Base-by-base conservation (phyloP, 2,329 filamentous ascomycete genomes). In the Bipolaris cookei region DNA sequence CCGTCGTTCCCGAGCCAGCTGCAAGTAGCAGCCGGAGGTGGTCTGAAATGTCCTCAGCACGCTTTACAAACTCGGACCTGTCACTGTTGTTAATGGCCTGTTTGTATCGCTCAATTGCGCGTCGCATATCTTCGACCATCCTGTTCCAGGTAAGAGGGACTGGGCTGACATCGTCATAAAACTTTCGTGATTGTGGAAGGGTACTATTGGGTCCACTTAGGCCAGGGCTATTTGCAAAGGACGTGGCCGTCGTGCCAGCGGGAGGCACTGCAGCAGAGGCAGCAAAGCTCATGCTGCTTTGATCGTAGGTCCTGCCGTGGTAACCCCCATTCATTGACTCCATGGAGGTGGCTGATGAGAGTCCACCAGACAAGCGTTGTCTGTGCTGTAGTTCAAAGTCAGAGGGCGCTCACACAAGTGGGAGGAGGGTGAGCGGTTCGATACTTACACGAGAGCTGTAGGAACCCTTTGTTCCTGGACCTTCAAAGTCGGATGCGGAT, bases 31-130 rank as follows among this genome's bases (percentile, higher is more conserved):
- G 83, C 53, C 95, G 90, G 54, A 99, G 82, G 75, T 99, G 94
- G 74, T 99, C 95, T 4, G 95, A 98, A 50, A 99, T 97, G 73
- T 99, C 94, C 77, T 99, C 95, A n/a, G 95, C 95, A 61, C 90
- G 86, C 56, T 90, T 89, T 23, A 98, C 95, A 76, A 96, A 98
- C 73, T 98, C 92, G 2, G 92, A 91, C 23, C 93, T 88, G 70
- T 90, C 88, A 61, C 88, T 89, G 68, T 88, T 90, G 61, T 88
- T 89, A 67, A 99, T 91, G n/a, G 91, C 90, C 65, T 96, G 90
- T 43, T 92, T 87, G 76, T 98, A 99, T 54, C 89, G 86, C 67
- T 97, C 92, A 58, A 99, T 89, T 1, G 94, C 91, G 64, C 87
- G 85, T 69, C 91, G 92, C 91, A 98, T 98, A 71, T 97, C 96